These are phyloP conservation scores for Phytophthora hybrid DNA, from an alignment of 352 stramenopile genomes.

Conservation along the genomic window DNA sequence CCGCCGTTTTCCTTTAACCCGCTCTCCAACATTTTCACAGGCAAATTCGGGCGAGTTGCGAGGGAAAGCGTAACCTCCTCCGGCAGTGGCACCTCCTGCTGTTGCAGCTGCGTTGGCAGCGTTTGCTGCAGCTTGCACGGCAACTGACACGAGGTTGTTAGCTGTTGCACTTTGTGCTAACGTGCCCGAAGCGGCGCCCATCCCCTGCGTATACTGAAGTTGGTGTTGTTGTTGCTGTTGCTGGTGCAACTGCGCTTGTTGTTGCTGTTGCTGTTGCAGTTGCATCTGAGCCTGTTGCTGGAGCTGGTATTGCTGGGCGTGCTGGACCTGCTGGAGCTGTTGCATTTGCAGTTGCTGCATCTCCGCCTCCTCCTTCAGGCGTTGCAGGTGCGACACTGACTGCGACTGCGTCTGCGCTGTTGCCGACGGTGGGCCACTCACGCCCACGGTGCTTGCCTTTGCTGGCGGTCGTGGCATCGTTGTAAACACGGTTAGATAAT, in stretches of 20 bases:
- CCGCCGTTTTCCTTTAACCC: slow-evolving; percentile 83
- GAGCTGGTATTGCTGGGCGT: slow-evolving; percentile 37
- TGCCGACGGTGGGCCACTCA: slow-evolving; percentile 26
- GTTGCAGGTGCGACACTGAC: slow-evolving; percentile 41
- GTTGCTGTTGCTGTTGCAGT: slow-evolving; percentile 41
- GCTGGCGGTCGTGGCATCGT: slow-evolving; percentile 38
- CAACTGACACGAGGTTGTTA: slow-evolving; percentile 51
- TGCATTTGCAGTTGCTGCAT: slow-evolving; percentile 43
- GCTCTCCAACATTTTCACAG: slow-evolving; percentile 84
- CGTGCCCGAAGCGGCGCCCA: slow-evolving; percentile 35
- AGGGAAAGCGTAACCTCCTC: slow-evolving; percentile 61
- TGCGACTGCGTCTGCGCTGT: slow-evolving; percentile 23
- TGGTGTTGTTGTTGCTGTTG: slow-evolving; percentile 48
- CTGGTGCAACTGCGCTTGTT: slow-evolving; percentile 43
- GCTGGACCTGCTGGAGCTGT: slow-evolving; percentile 38
- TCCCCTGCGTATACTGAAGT: slow-evolving; percentile 43
- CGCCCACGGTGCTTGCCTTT: slow-evolving; percentile 25
- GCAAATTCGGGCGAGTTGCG: slow-evolving; percentile 82
- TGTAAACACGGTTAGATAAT: slow-evolving; percentile 17
- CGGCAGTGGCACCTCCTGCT: slow-evolving; percentile 36
- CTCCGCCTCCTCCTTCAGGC: slow-evolving; percentile 28
- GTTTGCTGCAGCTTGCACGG: slow-evolving; percentile 52
- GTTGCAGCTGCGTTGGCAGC: slow-evolving; percentile 33
- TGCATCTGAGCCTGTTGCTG: slow-evolving; percentile 42
- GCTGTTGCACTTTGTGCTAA: slow-evolving; percentile 44